phyloP scores from a whole-genome alignment of 164 flowering plant species.

The Santalum album region DNA sequence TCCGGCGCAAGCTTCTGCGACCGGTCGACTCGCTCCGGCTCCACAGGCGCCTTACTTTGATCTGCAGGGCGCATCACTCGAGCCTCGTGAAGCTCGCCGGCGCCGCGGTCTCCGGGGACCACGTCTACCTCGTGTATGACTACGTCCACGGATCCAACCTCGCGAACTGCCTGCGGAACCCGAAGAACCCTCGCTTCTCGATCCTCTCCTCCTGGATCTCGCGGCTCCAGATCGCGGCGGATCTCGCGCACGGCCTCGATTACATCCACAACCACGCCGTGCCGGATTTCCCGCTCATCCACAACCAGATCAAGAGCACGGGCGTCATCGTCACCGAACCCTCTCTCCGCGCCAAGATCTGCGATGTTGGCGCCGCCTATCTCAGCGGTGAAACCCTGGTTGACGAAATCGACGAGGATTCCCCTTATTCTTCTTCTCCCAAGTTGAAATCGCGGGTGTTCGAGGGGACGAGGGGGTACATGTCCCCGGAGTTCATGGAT shows the following conservation, averaged over 20 bases:
- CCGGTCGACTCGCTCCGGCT: not conserved
- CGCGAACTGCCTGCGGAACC: slow-evolving; percentile 1
- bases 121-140: not conserved
- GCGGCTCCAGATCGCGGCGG: not conserved
- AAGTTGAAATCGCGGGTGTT: not conserved
- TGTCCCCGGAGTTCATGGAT: not conserved
- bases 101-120: not conserved
- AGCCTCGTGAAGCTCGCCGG: not conserved
- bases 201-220: slow-evolving; percentile 3
- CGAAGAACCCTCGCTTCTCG: not conserved
- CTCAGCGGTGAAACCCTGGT: slow-evolving; percentile 1
- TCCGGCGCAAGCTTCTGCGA: not conserved
- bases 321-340: not conserved
- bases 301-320: not conserved
- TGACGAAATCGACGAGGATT: not conserved
- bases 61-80: not conserved
- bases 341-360: slow-evolving; percentile 2
- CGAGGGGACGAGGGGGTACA: not conserved
- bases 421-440: not conserved
- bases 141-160: not conserved
- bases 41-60: not conserved
- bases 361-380: not conserved
- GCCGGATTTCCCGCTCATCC: not conserved
- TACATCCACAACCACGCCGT: not conserved
- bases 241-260: not conserved